These are phyloP conservation scores for Rhexocercosporidium sp. DNA, from an alignment of 2,329 filamentous ascomycete genomes.

Conservation along the genomic window DNA sequence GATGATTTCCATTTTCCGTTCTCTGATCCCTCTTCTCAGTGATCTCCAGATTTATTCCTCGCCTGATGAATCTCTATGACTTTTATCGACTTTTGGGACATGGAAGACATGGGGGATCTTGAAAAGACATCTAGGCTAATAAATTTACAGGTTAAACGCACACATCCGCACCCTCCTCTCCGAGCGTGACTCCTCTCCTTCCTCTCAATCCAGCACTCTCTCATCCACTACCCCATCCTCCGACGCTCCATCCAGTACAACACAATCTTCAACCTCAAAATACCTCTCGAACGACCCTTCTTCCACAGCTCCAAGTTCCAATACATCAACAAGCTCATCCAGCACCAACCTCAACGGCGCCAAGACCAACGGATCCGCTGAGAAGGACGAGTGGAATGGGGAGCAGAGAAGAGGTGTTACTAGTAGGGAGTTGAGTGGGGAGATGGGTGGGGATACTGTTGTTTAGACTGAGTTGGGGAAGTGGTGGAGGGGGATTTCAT, in stretches of 20 bases:
- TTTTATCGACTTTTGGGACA: not conserved
- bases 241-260: not conserved
- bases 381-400: not conserved
- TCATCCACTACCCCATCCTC: too few species aligned
- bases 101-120: too few species aligned
- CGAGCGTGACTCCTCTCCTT: not conserved
- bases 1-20: too few species aligned
- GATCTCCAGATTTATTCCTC: not conserved
- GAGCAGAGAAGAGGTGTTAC: constrained; percentile 43
- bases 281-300: not conserved
- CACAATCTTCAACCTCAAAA: not conserved
- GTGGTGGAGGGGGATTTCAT: not conserved
- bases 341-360: not conserved
- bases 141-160: not conserved
- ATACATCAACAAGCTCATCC: not conserved
- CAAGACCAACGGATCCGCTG: not conserved
- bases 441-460: constrained; percentile 66
- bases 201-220: not conserved
- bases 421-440: constrained; percentile 61
- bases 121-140: not conserved
- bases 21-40: not conserved
- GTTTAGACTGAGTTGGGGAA: constrained; percentile 22
- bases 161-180: constrained; percentile 14
- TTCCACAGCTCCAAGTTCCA: not conserved
- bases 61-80: too few species aligned